phyloP scores from a whole-genome alignment of 768 basidiomycete genomes.

The Tulasnella sp. region DNA sequence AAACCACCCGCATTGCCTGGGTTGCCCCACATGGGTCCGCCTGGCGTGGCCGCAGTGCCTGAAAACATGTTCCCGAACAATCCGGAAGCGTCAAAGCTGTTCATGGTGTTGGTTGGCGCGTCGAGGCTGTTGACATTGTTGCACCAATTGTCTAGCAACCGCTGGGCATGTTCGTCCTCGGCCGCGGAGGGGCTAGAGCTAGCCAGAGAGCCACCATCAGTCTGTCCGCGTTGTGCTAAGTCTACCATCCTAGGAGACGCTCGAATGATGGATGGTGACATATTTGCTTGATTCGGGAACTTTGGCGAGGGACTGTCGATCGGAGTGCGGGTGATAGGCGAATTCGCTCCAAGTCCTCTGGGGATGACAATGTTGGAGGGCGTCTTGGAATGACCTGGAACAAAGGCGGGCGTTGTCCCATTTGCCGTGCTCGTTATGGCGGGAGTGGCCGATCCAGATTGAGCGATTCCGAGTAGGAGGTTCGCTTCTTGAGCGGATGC shows the following conservation, averaged over 20 bases:
- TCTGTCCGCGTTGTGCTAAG: slow-evolving; percentile 14
- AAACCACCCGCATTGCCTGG: slow-evolving; percentile 35
- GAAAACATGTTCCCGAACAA: slow-evolving; percentile 36
- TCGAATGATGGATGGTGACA: slow-evolving; percentile 11
- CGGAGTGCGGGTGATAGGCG: slow-evolving; percentile 23
- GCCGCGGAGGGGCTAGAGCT: slow-evolving; percentile 46
- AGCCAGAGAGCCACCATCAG: slow-evolving; percentile 45
- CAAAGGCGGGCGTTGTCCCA: slow-evolving; percentile 22
- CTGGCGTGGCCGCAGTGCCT: slow-evolving; percentile 15
- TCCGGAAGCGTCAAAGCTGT: slow-evolving; percentile 11
- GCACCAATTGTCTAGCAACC: slow-evolving; percentile 82
- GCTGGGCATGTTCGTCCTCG: slow-evolving; percentile 76
- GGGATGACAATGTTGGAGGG: slow-evolving; percentile 21
- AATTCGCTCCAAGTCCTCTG: background rate
- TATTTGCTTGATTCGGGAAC: background rate
- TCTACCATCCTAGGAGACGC: slow-evolving; percentile 16
- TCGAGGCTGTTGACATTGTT: slow-evolving; percentile 63
- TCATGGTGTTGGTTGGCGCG: background rate
- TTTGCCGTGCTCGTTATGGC: background rate
- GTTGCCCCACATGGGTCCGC: slow-evolving; percentile 42
- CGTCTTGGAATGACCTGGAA: slow-evolving; percentile 22
- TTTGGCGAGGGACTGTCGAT: slow-evolving; percentile 25
- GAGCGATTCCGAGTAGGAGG: slow-evolving; percentile 31
- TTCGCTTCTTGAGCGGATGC: slow-evolving; percentile 26
- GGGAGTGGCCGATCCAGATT: slow-evolving; percentile 17